phyloP scores from a whole-genome alignment of 2,329 filamentous ascomycete genomes.

The Paecilomyces sp. region DNA sequence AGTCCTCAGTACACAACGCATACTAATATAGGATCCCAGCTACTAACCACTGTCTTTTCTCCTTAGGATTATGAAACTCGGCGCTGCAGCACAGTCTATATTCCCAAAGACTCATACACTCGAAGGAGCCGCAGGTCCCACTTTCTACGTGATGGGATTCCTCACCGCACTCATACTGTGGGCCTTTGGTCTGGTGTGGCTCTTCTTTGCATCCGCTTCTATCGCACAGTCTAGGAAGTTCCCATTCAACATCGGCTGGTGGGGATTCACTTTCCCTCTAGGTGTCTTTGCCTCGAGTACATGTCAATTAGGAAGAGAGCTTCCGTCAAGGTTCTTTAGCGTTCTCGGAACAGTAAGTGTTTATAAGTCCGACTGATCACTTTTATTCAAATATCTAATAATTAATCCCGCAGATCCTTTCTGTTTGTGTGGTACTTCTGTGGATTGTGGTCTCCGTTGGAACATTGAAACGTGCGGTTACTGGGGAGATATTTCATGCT shows the following conservation, averaged over 20 bases:
- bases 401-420: conserved; percentile 34
- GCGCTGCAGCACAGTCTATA: conserved; percentile 37
- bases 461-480: conserved; percentile 43
- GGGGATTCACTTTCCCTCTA: conserved; percentile 54
- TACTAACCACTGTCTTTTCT: conserved; percentile 3
- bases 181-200: conserved; percentile 33
- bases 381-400: conserved; percentile 1
- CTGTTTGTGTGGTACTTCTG: conserved; percentile 44
- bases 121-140: conserved; percentile 20
- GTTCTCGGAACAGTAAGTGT: conserved; percentile 45
- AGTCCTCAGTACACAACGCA: conserved; percentile 4
- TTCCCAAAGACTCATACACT: conserved; percentile 28
- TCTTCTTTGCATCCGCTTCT: conserved; percentile 31
- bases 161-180: conserved; percentile 31
- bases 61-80: conserved; percentile 42
- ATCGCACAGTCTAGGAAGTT: conserved; percentile 33
- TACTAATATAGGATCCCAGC: background rate
- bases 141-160: conserved; percentile 29
- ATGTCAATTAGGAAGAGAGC: conserved; percentile 39
- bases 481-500: conserved; percentile 47
- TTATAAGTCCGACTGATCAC: background rate
- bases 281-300: conserved; percentile 49
- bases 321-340: conserved; percentile 50
- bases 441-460: conserved; percentile 49
- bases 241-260: conserved; percentile 58